These are phyloP conservation scores for Athelia psychrophila DNA, from an alignment of 1,284 basidiomycete genomes.

Conservation along the genomic window DNA sequence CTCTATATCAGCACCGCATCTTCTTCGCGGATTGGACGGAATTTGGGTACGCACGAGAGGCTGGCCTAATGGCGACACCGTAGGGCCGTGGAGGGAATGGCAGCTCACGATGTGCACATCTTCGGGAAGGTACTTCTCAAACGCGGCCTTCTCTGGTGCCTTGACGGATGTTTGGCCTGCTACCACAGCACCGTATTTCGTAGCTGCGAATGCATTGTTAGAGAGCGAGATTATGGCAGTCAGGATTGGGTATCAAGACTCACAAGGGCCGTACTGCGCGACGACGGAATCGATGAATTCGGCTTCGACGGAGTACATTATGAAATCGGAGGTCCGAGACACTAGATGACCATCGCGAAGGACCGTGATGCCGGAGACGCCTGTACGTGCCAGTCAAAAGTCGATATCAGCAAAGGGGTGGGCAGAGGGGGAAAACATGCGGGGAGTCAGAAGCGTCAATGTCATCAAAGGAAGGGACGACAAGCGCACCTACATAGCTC, in stretches of 20 bases:
- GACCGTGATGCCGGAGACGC: conserved; percentile 59
- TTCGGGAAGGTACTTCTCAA: conserved; percentile 84
- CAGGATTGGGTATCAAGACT: conserved; percentile 26
- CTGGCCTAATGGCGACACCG: conserved; percentile 88
- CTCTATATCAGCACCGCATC: neutral
- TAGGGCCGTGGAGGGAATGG: conserved; percentile 94
- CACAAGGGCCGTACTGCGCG: conserved; percentile 87
- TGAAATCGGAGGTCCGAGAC: conserved; percentile 81
- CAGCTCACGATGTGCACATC: conserved; percentile 92
- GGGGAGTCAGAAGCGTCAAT: conserved; percentile 2
- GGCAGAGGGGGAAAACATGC: neutral
- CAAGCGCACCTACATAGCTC: conserved; percentile 59
- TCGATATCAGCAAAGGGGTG: neutral
- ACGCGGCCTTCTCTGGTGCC: conserved; percentile 89
- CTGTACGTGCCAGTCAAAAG: conserved; percentile 27
- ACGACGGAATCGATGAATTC: conserved; percentile 87
- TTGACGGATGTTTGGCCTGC: conserved; percentile 97
- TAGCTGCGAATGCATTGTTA: conserved; percentile 51
- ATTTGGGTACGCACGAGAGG: conserved; percentile 69
- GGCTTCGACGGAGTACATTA: conserved; percentile 94
- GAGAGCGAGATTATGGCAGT: neutral
- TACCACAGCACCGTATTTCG: conserved; percentile 90
- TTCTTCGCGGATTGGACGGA: conserved; percentile 1
- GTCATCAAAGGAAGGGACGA: conserved; percentile 4
- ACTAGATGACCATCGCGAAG: conserved; percentile 82